These are phyloP conservation scores for Russula compacta DNA, from an alignment of 768 basidiomycete species.

Conservation along the genomic window DNA sequence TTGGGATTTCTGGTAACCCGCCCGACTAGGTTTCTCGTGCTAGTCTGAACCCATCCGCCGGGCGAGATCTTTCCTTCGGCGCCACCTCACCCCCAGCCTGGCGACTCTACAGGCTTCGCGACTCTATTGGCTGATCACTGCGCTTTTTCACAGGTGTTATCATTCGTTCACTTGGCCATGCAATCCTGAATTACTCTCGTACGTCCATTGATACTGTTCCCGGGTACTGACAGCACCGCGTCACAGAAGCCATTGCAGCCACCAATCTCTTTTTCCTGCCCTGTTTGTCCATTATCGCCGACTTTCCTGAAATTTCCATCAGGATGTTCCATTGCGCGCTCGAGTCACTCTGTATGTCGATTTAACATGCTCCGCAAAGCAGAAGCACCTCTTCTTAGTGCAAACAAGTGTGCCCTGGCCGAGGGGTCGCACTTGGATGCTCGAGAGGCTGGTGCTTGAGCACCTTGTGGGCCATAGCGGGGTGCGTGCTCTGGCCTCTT, in stretches of 20 bases:
- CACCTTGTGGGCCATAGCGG: background rate
- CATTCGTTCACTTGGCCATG: background rate
- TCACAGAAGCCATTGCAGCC: background rate
- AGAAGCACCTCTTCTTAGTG: background rate
- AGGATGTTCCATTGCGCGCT: background rate
- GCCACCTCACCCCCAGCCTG: background rate
- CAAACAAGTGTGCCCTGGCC: background rate
- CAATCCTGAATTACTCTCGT: background rate
- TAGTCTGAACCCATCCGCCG: too few relatives aligned
- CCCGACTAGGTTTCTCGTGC: background rate
- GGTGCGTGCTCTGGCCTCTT: background rate
- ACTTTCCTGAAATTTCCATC: background rate
- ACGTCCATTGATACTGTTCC: background rate
- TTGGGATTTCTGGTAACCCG: background rate
- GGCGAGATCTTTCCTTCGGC: background rate
- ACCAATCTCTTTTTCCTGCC: background rate
- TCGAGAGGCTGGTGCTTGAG: background rate
- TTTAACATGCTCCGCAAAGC: background rate
- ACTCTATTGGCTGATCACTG: background rate
- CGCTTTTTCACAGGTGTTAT: background rate
- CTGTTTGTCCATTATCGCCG: background rate
- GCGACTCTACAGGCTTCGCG: background rate
- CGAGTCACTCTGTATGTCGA: background rate
- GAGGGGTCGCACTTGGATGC: background rate
- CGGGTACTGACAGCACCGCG: background rate